These are phyloP conservation scores for Jackrogersella minutella DNA, from an alignment of 495 filamentous ascomycete genomes.

Conservation along the genomic window DNA sequence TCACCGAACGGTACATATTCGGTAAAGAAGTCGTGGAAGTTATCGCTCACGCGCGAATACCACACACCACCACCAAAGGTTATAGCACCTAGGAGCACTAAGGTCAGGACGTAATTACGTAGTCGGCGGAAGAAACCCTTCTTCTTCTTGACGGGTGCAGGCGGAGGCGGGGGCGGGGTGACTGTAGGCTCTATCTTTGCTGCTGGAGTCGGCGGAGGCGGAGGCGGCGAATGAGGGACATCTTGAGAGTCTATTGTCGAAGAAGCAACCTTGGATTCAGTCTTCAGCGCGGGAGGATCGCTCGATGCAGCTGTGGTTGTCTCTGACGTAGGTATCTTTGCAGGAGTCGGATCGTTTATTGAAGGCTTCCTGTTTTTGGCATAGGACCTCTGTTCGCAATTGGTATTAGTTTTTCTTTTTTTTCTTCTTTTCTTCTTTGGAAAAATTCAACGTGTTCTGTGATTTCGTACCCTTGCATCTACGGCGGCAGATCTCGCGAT, in stretches of 20 bases:
- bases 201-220: slow-evolving; percentile 52
- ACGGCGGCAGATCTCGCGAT: slow-evolving; percentile 44
- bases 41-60: slow-evolving; percentile 91
- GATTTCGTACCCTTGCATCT: slow-evolving; percentile 46
- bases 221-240: slow-evolving; percentile 66
- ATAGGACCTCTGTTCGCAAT: slow-evolving; percentile 61
- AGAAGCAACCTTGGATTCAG: slow-evolving; percentile 50
- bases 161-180: slow-evolving; percentile 50
- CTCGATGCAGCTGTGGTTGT: slow-evolving; percentile 61
- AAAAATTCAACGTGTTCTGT: slow-evolving; percentile 11
- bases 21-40: slow-evolving; percentile 99
- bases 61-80: slow-evolving; percentile 89
- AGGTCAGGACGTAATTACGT: slow-evolving; percentile 70
- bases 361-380: slow-evolving; percentile 64
- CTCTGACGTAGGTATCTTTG: slow-evolving; percentile 65
- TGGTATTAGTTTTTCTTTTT: slow-evolving; percentile 14
- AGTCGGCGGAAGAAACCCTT: slow-evolving; percentile 75
- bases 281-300: slow-evolving; percentile 55
- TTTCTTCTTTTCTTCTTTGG: neutral
- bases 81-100: slow-evolving; percentile 75
- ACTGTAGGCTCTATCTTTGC: slow-evolving; percentile 1
- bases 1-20: slow-evolving; percentile 96
- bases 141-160: slow-evolving; percentile 65
- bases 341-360: slow-evolving; percentile 57
- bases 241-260: slow-evolving; percentile 68